A percentile compares a stretch with the other conserved stretches of the same genome.
Evolutionary conservation across 257 asterid species (phyloP).

Genomic region (Plantago ovata): DNA sequence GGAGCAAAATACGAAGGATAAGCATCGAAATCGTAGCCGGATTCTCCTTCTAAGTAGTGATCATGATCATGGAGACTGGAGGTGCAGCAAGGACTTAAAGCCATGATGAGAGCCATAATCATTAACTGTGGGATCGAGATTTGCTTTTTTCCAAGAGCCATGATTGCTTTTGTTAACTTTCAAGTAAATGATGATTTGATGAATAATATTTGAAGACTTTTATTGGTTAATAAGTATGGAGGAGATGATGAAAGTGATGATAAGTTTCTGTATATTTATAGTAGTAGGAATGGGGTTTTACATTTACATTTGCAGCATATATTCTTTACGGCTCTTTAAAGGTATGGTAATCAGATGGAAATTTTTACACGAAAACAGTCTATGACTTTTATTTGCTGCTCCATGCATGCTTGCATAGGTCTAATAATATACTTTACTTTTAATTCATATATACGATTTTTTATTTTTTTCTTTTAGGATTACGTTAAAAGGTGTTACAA

Average conservation of each 20-base stretch:
- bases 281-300: slow-evolving; percentile 6
- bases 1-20: slow-evolving; percentile 31
- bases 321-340: slow-evolving; percentile 38
- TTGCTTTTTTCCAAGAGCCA: slow-evolving; percentile 21
- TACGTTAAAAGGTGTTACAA: no score
- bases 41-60: slow-evolving; percentile 27
- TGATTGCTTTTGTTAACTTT: slow-evolving; percentile 11
- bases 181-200: neutral
- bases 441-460: neutral
- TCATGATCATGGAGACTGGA: slow-evolving; percentile 16
- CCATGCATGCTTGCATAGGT: slow-evolving; percentile 38
- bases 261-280: slow-evolving; percentile 34
- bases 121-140: slow-evolving; percentile 21
- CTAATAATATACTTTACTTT: slow-evolving; percentile 8
- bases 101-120: slow-evolving; percentile 6
- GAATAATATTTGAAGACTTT: slow-evolving; percentile 12
- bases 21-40: slow-evolving; percentile 38
- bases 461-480: no score
- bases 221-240: slow-evolving; percentile 23
- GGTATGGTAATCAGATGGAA: slow-evolving; percentile 32
- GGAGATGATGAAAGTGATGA: slow-evolving; percentile 20
- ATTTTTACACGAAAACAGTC: slow-evolving; percentile 32
- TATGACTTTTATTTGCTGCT: slow-evolving; percentile 34
- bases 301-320: slow-evolving; percentile 9
- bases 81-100: slow-evolving; percentile 17